Conservation (phyloP, 148 eudicot species). For the Camellia sinensis region DNA sequence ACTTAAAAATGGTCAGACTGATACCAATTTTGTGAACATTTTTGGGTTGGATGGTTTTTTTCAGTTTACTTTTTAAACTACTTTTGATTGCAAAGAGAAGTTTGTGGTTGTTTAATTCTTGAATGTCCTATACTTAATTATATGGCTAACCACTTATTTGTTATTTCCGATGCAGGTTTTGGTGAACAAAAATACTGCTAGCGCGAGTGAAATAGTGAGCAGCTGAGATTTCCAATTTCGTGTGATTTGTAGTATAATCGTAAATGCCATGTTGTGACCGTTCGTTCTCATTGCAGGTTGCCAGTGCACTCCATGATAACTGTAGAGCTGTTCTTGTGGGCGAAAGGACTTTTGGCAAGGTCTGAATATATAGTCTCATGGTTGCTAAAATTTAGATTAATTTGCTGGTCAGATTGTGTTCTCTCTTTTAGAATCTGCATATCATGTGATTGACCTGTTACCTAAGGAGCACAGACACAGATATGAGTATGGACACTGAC, state of each 20-base stretch:
- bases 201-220: constrained; percentile 97
- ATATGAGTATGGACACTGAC: no score
- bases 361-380: constrained; percentile 19
- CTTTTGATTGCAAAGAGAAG: background rate
- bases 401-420: background rate
- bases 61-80: background rate
- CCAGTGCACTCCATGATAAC: constrained; percentile 96
- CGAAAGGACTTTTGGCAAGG: constrained; percentile 92
- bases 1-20: background rate
- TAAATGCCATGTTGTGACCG: constrained; percentile 19
- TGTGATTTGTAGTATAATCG: constrained; percentile 6
- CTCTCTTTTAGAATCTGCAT: background rate
- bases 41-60: background rate
- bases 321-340: constrained; percentile 94
- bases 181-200: constrained; percentile 92
- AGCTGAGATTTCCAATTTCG: constrained; percentile 3
- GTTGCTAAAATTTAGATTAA: background rate
- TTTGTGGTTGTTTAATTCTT: background rate
- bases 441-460: background rate
- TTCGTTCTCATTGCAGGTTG: constrained; percentile 56
- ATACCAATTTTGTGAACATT: background rate
- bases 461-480: no score
- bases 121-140: background rate
- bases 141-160: background rate
- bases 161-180: constrained; percentile 57